These are phyloP conservation scores for Crithidia expoeki DNA, from an alignment of 208 protist genomes.

Conservation along the genomic window DNA sequence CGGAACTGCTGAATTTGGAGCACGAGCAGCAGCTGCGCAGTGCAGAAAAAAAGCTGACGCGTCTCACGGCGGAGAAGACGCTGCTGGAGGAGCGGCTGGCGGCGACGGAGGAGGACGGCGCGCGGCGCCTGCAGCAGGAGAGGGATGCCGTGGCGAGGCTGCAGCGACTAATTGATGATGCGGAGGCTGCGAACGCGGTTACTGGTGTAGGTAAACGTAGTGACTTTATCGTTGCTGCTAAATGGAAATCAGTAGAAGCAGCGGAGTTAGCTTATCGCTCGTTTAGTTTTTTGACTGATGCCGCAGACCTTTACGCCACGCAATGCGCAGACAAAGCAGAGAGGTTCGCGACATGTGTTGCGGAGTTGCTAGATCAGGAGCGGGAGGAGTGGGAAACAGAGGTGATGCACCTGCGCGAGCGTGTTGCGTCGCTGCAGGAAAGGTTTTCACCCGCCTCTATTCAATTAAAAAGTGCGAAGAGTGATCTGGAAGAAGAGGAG, in stretches of 20 bases:
- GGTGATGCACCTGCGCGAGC: constrained; percentile 39
- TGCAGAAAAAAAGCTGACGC: constrained; percentile 7
- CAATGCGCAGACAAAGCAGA: background rate
- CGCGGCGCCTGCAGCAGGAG: constrained; percentile 14
- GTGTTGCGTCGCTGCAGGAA: constrained; percentile 17
- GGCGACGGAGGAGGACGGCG: constrained; percentile 6
- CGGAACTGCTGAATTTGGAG: constrained; percentile 18
- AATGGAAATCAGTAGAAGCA: too few species aligned
- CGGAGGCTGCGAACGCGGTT: background rate
- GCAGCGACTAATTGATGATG: background rate
- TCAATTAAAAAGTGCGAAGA: background rate
- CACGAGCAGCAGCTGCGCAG: constrained; percentile 6
- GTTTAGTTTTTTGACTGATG: background rate
- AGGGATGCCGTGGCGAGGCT: constrained; percentile 16
- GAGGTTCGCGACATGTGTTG: constrained; percentile 5
- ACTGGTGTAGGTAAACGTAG: too few species aligned
- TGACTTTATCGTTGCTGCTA: background rate
- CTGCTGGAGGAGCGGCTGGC: constrained; percentile 16
- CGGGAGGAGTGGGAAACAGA: constrained; percentile 44
- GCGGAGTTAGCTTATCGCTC: background rate
- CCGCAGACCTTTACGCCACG: background rate
- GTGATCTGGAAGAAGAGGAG: background rate
- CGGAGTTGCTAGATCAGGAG: constrained; percentile 12
- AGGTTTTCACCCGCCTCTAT: background rate
- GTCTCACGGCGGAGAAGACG: constrained; percentile 8